Evolutionary conservation across 257 asterid species (phyloP), one percentile per base, ranked within the genome.

Genomic region (Capsicum baccatum): DNA sequence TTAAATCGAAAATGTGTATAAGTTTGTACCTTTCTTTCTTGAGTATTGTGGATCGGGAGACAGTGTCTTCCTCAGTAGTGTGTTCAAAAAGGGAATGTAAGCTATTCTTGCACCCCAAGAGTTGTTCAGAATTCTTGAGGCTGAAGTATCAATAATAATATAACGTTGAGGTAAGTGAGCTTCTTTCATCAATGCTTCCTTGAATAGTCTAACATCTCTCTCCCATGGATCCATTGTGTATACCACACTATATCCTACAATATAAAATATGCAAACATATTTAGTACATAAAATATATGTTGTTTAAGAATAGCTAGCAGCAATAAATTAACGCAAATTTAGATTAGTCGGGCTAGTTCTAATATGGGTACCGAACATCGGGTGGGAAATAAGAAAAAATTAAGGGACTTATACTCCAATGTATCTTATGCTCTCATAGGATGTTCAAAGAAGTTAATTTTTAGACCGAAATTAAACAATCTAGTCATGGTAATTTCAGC

Each of bases 201-300:
- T 91, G 82, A 92, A 12, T 66, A 95, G 64, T 4, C 98, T 90
- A 0, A 95, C 94, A 79, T 95, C 98, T 86, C 98, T 91, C 87
- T 95, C 98, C 97, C 98, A 93, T 0, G 98, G 98, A 83, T 95
- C 97, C 98, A 94, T 91, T 0, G 94, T 90, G 91, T 97, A 94
- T 0, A 92, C 86, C 85, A 94, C 44, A 92, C 93, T 8, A 95
- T 97, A 6, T 95, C 95, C 98, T 93, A 37, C 80, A 71, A 7
- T 60, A 58, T 58, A 58, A 16, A 58, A 15, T 5, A 57, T 57
- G 15, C 63, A 57, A 54, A 10, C 14, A 54, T 47, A 26, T 47
- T 47, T 47, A 54, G 11, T 54, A 54, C 57, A 8, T 5, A 5
- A 54, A 2, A 54, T 54, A 54, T 54, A 54, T 8, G 9, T 8